Base-by-base conservation (phyloP, 2,329 filamentous ascomycete genomes). In the Fusarium mundagurra region DNA sequence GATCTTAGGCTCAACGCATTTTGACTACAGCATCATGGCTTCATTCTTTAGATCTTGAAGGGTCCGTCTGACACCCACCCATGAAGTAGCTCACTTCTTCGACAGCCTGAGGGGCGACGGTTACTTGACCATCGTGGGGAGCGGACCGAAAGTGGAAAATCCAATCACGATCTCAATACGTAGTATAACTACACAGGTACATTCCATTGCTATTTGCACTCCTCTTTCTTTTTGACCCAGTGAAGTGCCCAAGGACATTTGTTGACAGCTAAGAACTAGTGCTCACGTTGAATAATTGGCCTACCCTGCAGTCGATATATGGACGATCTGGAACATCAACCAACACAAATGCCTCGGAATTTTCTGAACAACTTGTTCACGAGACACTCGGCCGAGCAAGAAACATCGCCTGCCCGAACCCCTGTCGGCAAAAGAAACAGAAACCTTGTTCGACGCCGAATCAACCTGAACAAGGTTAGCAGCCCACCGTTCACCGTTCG, bases 311-410 rank as follows among this genome's bases (percentile, higher is more conserved):
- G 34, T 13, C 20, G 11, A 39, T 29, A 18, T 22, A 54, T 7
- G 5, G 10, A 27, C 14, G 22, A 54, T 22, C 16, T 54, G 51
- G 20, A 38, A 27, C 24, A 54, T 22, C 45, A n/a, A 31, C 48
- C 29, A 53, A 53, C 50, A 53, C 33, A 16, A 36, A 53, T 53
- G n/a, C 33, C 50, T 53, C 33, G 50, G n/a, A 53, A 53, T 22
- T 17, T 53, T 53, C n/a, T 16, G 13, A 53, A 53, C 33, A 20
- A 18, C 44, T 38, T 33, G 13, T 29, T 24, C 22, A 29, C 29
- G 39, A 43, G 18, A 43, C 59, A 69, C 50, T 70, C 66, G 66
- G 67, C 67, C 66, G 66, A 70, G 53, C 51, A 24, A 54, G 45
- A 34, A 17, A 54, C 20, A 27, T 36, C 33, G 24, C 47, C 24